These are phyloP conservation scores for Nothophaeocryptopus gaeumannii DNA, from an alignment of 2,329 filamentous ascomycete species.

Conservation along the genomic window DNA sequence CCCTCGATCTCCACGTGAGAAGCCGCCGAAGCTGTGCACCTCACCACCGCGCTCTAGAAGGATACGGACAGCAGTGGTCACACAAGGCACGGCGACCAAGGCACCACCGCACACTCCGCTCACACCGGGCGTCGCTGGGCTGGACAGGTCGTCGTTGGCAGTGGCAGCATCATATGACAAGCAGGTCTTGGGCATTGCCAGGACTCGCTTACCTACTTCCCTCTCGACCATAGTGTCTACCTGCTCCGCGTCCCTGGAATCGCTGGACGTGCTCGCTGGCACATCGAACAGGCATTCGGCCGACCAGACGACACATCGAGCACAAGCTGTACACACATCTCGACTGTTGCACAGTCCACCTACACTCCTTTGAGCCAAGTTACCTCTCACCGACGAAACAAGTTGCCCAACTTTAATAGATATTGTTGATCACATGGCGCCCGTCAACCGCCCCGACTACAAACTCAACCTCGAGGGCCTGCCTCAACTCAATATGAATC, in stretches of 20 bases:
- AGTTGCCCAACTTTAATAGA: slow-evolving; percentile 60
- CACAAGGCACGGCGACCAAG: too few species aligned
- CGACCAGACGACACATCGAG: not conserved
- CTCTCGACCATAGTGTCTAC: not conserved
- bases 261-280: too few species aligned
- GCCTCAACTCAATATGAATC: slow-evolving; percentile 59
- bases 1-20: slow-evolving; percentile 1
- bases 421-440: slow-evolving; percentile 68
- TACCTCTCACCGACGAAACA: slow-evolving; percentile 16
- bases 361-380: slow-evolving; percentile 20
- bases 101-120: too few species aligned
- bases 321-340: slow-evolving; percentile 13
- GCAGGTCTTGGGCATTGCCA: slow-evolving; percentile 18
- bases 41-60: too few species aligned
- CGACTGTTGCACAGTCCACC: slow-evolving; percentile 21
- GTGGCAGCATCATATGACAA: slow-evolving; percentile 14
- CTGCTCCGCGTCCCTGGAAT: too few species aligned
- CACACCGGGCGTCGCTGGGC: not conserved
- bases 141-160: too few species aligned
- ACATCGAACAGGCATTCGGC: too few species aligned
- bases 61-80: too few species aligned
- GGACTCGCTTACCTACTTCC: slow-evolving; percentile 1
- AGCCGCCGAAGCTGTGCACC: not conserved
- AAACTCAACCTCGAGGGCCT: slow-evolving; percentile 83
- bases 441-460: slow-evolving; percentile 70